Evolutionary conservation across 495 filamentous ascomycete species (phyloP).

Genomic region (Neurospora africana): DNA sequence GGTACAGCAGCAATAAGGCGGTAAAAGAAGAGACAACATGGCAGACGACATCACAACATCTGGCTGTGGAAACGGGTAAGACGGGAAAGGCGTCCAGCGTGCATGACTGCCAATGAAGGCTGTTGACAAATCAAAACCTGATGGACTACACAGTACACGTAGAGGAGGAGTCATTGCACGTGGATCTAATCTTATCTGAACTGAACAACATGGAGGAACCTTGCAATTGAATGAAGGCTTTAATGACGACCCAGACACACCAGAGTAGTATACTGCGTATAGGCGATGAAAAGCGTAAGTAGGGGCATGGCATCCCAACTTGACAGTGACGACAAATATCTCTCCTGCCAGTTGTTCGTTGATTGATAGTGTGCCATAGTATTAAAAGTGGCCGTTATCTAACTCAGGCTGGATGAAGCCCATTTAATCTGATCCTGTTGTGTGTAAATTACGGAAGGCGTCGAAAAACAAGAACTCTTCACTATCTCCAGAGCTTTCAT

Average conservation of each 20-base stretch:
- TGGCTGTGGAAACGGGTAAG: not conserved
- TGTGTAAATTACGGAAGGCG: not conserved
- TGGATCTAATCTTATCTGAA: not conserved
- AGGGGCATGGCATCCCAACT: not conserved
- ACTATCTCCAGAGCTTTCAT: not conserved
- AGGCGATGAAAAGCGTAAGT: not conserved
- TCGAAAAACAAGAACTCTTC: too few relatives aligned
- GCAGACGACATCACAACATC: not conserved
- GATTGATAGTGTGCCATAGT: not conserved
- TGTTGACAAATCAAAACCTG: not conserved
- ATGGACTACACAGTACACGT: too few relatives aligned
- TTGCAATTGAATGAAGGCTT: not conserved
- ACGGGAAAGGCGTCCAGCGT: not conserved
- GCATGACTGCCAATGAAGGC: not conserved
- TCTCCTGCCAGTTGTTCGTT: not conserved
- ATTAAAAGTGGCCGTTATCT: not conserved
- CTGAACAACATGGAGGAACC: not conserved
- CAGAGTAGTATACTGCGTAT: too few relatives aligned
- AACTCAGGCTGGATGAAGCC: not conserved
- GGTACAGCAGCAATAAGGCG: not conserved
- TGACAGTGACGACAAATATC: not conserved
- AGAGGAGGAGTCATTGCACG: not conserved
- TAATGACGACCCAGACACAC: not conserved
- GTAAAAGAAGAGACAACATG: not conserved
- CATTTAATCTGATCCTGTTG: not conserved